Evolutionary conservation across 495 filamentous ascomycete species (phyloP).

Genomic region (Schizothecium vesticola): DNA sequence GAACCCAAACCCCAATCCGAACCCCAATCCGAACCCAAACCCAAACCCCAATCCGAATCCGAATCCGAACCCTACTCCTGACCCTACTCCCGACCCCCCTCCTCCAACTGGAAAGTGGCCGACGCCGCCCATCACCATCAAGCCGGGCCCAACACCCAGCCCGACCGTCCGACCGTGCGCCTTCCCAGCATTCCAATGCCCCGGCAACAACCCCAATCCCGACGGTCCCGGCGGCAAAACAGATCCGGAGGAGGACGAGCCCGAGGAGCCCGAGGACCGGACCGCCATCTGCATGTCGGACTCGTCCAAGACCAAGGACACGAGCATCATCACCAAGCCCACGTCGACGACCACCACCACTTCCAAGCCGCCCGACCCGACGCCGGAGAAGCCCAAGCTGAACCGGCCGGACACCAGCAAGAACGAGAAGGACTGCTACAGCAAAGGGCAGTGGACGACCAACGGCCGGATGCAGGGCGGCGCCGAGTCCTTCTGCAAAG

Average conservation of each 20-base stretch:
- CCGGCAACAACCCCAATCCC: not conserved
- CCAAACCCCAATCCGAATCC: not conserved
- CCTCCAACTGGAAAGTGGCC: not conserved
- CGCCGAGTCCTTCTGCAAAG: not conserved
- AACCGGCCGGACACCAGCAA: not conserved
- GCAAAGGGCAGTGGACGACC: not conserved
- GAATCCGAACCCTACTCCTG: too few species aligned
- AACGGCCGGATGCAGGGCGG: not conserved
- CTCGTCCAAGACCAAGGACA: not conserved
- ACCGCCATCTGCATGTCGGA: not conserved
- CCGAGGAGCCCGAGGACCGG: not conserved
- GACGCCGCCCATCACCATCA: not conserved
- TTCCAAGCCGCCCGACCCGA: not conserved
- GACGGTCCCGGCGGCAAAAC: not conserved
- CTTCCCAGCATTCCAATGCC: not conserved
- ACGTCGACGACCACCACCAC: not conserved
- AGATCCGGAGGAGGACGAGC: not conserved
- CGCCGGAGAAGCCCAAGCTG: not conserved
- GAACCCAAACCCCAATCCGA: too few species aligned
- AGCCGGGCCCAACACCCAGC: not conserved
- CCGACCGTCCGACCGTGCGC: not conserved
- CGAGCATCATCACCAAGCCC: not conserved
- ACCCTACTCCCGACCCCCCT: too few species aligned
- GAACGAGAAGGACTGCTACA: not conserved
- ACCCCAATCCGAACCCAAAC: not conserved